phyloP scores from a whole-genome alignment of 73 alveolate species.

The Blepharisma japonicum region DNA sequence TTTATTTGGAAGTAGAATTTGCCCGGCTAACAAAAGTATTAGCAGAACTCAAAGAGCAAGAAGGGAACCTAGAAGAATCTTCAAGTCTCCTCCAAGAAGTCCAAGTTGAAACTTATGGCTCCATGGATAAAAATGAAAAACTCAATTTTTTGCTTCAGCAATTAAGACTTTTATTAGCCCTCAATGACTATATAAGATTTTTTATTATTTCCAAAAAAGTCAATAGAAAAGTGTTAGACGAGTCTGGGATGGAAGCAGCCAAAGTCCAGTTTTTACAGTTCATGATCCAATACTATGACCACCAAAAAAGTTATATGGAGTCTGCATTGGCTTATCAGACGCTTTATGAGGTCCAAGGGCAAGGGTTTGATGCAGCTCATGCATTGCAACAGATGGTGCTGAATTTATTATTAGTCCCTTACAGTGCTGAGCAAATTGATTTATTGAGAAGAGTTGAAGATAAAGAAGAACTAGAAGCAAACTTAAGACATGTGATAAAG shows the following conservation, averaged over 20 bases:
- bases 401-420: conserved; percentile 17
- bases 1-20: conserved; percentile 80
- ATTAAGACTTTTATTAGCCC: conserved; percentile 73
- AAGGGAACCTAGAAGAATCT: conserved; percentile 80
- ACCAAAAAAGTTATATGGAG: conserved; percentile 75
- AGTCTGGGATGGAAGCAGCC: conserved; percentile 68
- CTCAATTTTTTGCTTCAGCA: conserved; percentile 84
- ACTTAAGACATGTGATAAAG: conserved; percentile 42
- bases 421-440: conserved; percentile 17
- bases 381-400: conserved; percentile 30
- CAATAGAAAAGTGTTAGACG: conserved; percentile 72
- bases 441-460: conserved; percentile 39
- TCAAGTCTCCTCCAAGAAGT: conserved; percentile 87
- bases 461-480: conserved; percentile 57
- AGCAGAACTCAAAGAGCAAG: conserved; percentile 72
- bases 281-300: conserved; percentile 74
- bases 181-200: conserved; percentile 79
- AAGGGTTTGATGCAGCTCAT: neutral
- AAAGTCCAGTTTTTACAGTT: conserved; percentile 74
- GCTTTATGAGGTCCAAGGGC: neutral
- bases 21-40: conserved; percentile 66
- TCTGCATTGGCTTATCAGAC: conserved; percentile 64
- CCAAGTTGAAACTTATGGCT: conserved; percentile 92
- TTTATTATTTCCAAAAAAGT: conserved; percentile 78
- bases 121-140: conserved; percentile 85